Evolutionary conservation across 805 yeast genomes (phyloP).

Genomic region (Yarrowia sp.): DNA sequence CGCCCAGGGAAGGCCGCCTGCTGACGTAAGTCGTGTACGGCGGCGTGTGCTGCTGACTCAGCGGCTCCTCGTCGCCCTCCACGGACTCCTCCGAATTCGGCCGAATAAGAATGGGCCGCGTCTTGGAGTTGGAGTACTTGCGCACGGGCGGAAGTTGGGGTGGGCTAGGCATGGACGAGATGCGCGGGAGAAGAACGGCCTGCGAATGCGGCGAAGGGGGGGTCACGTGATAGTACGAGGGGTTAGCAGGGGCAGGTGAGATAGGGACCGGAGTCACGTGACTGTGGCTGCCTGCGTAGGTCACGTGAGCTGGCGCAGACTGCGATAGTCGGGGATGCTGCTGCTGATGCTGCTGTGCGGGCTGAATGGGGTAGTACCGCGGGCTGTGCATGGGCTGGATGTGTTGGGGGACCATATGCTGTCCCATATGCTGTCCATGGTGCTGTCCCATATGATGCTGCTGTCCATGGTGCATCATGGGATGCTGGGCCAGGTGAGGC

Average conservation of each 20-base stretch:
- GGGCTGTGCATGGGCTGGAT: conserved; percentile 9
- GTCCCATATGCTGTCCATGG: conserved; percentile 1
- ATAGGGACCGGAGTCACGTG: conserved; percentile 11
- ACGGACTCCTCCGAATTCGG: conserved; percentile 1
- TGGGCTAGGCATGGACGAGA: conserved; percentile 3
- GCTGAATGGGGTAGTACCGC: conserved; percentile 18
- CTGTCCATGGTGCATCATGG: background rate
- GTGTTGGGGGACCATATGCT: conserved; percentile 5
- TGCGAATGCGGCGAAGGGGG: conserved; percentile 22
- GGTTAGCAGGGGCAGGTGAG: background rate
- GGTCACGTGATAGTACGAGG: conserved; percentile 3
- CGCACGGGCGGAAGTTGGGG: conserved; percentile 12
- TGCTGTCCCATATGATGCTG: background rate
- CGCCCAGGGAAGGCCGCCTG: conserved; percentile 4
- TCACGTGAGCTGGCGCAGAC: conserved; percentile 4
- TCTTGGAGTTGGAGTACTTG: conserved; percentile 13
- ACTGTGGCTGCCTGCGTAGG: conserved; percentile 5
- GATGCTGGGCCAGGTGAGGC: conserved; percentile 7
- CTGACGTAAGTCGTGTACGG: conserved; percentile 1
- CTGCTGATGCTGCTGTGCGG: background rate
- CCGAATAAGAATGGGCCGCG: conserved; percentile 8
- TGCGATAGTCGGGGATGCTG: conserved; percentile 2
- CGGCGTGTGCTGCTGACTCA: conserved; percentile 7
- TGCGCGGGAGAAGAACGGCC: background rate
- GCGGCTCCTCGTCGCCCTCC: background rate